Percentiles rank a stretch among this genome's conserved stretches.
These are phyloP conservation scores for Pyrus pyrifolia DNA, from an alignment of 306 rosid genomes.

Conservation along the genomic window DNA sequence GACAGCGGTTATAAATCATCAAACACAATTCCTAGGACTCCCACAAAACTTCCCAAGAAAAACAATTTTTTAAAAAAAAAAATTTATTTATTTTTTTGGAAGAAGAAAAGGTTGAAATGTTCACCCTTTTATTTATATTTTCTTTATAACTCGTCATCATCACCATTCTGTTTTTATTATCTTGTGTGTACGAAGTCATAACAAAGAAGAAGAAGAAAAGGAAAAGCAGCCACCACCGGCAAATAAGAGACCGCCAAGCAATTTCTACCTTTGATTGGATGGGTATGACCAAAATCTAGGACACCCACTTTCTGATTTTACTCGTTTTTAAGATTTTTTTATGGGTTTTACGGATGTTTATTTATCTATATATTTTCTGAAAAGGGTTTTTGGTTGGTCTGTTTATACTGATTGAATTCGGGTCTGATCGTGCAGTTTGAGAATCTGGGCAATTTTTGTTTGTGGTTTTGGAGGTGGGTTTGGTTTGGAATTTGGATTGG, in stretches of 20 bases:
- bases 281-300: conserved; percentile 32
- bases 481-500: conserved; percentile 34
- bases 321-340: conserved; percentile 14
- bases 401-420: conserved; percentile 17
- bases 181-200: conserved; percentile 16
- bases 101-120: conserved; percentile 13
- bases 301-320: conserved; percentile 22
- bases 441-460: conserved; percentile 15
- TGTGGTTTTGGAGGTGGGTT: conserved; percentile 34
- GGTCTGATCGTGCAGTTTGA: conserved; percentile 29
- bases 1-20: conserved; percentile 39
- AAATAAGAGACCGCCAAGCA: conserved; percentile 9
- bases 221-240: not conserved
- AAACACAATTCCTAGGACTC: not conserved
- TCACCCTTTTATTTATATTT: conserved; percentile 15
- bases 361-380: not conserved
- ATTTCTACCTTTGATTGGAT: conserved; percentile 30
- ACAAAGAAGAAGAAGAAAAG: conserved; percentile 19
- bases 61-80: not conserved
- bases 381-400: conserved; percentile 2
- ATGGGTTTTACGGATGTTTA: conserved; percentile 31
- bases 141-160: conserved; percentile 14
- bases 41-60: conserved; percentile 10
- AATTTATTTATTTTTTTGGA: not conserved
- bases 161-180: conserved; percentile 16